Evolutionary conservation across 441 rosid species (phyloP).

Genomic region (Gossypium gossypioides): DNA sequence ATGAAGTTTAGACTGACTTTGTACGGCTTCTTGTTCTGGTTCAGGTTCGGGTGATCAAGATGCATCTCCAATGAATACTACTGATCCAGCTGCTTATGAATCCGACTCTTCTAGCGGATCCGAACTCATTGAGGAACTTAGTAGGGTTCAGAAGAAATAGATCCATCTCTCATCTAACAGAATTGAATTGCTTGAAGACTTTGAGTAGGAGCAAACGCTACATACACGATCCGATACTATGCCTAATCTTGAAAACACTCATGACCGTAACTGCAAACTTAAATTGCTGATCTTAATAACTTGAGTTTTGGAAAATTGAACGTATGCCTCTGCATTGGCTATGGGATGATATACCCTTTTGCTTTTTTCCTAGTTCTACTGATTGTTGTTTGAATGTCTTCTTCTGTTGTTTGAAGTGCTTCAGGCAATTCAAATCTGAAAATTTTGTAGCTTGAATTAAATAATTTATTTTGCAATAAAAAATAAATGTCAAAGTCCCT

Average conservation of each 20-base stretch:
- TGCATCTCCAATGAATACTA: constrained; percentile 59
- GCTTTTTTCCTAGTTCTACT: not conserved
- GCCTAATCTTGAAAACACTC: not conserved
- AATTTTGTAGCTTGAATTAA: not conserved
- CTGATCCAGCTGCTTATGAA: constrained; percentile 40
- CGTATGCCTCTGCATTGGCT: not conserved
- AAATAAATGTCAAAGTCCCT: not conserved
- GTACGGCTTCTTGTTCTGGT: constrained; percentile 22
- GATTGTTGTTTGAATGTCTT: not conserved
- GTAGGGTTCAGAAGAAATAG: constrained; percentile 32
- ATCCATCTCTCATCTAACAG: not conserved
- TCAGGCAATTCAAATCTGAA: not conserved
- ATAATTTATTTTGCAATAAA: not conserved
- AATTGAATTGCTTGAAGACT: constrained; percentile 6
- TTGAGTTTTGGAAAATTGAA: not conserved
- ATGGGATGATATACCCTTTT: not conserved
- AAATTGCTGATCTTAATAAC: not conserved
- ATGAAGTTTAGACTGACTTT: constrained; percentile 6
- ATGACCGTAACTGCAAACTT: not conserved
- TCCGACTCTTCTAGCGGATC: constrained; percentile 79
- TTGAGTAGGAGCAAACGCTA: not conserved
- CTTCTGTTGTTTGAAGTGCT: not conserved
- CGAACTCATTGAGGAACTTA: constrained; percentile 67
- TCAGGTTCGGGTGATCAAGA: constrained; percentile 65
- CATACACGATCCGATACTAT: not conserved